Base-by-base conservation (phyloP, 148 eudicot genomes). In the Persicaria tinctoria region DNA sequence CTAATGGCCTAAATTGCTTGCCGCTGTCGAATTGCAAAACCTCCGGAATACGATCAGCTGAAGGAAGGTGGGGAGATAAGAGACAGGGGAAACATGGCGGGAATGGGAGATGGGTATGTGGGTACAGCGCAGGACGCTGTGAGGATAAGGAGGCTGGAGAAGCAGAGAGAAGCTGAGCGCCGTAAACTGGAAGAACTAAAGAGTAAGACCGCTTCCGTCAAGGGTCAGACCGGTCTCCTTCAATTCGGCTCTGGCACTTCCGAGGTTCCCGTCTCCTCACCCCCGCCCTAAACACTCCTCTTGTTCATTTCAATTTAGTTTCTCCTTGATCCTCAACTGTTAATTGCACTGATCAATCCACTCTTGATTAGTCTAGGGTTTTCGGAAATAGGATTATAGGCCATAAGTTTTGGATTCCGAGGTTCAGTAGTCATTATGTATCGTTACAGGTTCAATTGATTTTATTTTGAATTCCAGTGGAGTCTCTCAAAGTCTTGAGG, bases 41-140 rank as follows among this genome's bases (percentile, higher is more conserved):
- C 59, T 54, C 59, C 14, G 6, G 59, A 18, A 7, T 27, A 27
- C 68, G 14, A 60, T 23, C 68, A 10, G 17, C 3, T n/a, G 17
- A 5, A 54, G 57, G 20, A 18, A 16, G 59, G 23, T 1, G 32
- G 7, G 20, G 63, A 17, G 63, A 17, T 8, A 20, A 59, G 66
- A 20, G 66, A 59, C 8, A 18, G 45, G 41, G 41, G 48, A 66
- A 78, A 70, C 72, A 94, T 94, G 98, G 86, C 98, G 87, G 98
- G 98, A 11, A 94, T 94, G 98, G 98, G 98, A 59, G 98, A 94
- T 68, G 98, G 98, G 18, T 94, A 94, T 72, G 98, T 94, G 70
- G 98, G 98, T 27, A 90, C 96, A 38, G 97, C 97, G 48, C 98
- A 94, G 73, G 98, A 94, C 80, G 97, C 89, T 23, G 98, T 90